phyloP scores from a whole-genome alignment of 176 grass and related monocot species.

The Tillandsia leiboldiana region DNA sequence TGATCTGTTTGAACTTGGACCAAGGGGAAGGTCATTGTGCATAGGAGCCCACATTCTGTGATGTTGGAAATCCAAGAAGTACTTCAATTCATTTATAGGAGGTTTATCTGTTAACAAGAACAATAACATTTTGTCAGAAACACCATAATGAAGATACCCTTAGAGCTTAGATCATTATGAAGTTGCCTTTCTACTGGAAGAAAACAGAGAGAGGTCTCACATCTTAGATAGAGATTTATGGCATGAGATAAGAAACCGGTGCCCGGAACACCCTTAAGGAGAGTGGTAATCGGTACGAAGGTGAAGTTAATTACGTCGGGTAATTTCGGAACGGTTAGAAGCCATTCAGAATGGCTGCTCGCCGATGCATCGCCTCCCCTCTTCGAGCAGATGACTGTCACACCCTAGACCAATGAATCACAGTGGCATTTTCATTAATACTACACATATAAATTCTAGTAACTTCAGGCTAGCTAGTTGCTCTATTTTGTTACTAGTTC shows the following conservation, averaged over 20 bases:
- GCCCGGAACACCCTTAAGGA: conserved; percentile 54
- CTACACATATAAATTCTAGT: neutral
- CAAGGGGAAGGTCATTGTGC: conserved; percentile 65
- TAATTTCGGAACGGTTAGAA: conserved; percentile 47
- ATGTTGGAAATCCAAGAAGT: conserved; percentile 90
- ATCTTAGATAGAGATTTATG: conserved; percentile 92
- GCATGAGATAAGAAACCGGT: conserved; percentile 77
- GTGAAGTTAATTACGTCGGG: conserved; percentile 66
- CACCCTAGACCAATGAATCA: conserved; percentile 38
- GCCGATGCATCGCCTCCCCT: conserved; percentile 52
- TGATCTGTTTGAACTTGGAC: conserved; percentile 44
- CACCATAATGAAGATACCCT: too few relatives aligned
- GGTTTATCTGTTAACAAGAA: conserved; percentile 66
- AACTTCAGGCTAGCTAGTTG: neutral
- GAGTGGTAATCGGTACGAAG: conserved; percentile 77
- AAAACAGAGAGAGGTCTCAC: conserved; percentile 30
- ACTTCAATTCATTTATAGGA: conserved; percentile 43
- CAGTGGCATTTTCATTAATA: neutral
- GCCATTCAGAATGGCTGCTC: conserved; percentile 74
- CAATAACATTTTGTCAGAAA: neutral
- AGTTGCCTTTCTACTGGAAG: neutral
- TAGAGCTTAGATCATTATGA: too few relatives aligned
- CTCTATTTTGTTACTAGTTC: neutral
- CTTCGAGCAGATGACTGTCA: conserved; percentile 79
- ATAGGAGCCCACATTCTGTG: conserved; percentile 63